Percentiles rank a stretch among this genome's conserved stretches.
phyloP scores from a whole-genome alignment of 2,329 filamentous ascomycete genomes.

The Trichoderma atrobrunneum region DNA sequence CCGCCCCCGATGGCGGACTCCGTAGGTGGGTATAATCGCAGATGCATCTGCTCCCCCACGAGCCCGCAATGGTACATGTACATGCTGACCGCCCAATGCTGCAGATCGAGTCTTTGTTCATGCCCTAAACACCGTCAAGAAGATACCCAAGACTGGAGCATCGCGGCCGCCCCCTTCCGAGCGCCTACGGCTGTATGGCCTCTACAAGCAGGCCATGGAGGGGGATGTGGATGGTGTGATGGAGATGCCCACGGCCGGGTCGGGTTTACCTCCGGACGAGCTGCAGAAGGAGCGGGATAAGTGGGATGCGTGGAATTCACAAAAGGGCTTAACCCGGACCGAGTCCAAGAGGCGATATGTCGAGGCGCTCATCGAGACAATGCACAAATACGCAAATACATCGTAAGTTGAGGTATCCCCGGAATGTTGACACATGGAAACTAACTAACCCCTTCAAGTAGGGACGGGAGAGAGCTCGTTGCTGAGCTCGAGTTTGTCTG shows the following conservation, averaged over 20 bases:
- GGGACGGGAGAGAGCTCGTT: conserved; percentile 82
- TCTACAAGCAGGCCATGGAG: conserved; percentile 99
- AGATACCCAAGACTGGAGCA: conserved; percentile 90
- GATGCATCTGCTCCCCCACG: not conserved
- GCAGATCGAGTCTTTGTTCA: conserved; percentile 97
- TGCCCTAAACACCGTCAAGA: conserved; percentile 97
- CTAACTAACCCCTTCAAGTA: conserved; percentile 28
- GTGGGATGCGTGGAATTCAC: conserved; percentile 94
- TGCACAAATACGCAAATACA: conserved; percentile 93
- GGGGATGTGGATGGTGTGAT: conserved; percentile 94
- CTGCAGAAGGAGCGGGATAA: conserved; percentile 61
- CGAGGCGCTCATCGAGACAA: conserved; percentile 89
- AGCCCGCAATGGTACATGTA: conserved; percentile 5
- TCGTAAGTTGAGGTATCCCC: conserved; percentile 44
- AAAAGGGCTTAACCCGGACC: conserved; percentile 78
- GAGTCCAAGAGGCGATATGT: conserved; percentile 95
- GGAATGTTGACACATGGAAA: not conserved
- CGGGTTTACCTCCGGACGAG: conserved; percentile 50
- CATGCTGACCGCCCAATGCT: conserved; percentile 16
- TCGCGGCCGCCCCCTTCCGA: conserved; percentile 82
- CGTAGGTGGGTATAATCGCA: conserved; percentile 32
- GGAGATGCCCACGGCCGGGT: conserved; percentile 65
- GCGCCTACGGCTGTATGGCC: conserved; percentile 87
- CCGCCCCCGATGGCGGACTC: conserved; percentile 38
- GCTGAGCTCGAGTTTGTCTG: conserved; percentile 97